Conservation (phyloP, 352 stramenopile genomes). For the Globisporangium perplexum region DNA sequence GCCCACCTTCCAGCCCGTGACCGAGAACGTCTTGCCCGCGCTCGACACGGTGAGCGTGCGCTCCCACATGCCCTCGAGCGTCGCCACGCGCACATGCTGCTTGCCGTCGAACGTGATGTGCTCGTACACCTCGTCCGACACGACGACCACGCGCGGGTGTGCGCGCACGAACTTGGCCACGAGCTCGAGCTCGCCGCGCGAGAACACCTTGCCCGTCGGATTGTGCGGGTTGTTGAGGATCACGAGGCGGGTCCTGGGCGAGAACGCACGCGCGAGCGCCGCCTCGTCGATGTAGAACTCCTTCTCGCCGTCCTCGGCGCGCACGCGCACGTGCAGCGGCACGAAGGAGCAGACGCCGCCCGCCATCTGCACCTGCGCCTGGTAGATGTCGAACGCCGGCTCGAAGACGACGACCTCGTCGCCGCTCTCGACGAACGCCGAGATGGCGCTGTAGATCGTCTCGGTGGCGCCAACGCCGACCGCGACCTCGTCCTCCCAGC, state of each 20-base stretch:
- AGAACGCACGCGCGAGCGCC: slow-evolving; percentile 84
- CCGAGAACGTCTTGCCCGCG: slow-evolving; percentile 90
- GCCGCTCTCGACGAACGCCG: slow-evolving; percentile 89
- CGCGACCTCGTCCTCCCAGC: slow-evolving; percentile 90
- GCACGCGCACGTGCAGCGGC: slow-evolving; percentile 56
- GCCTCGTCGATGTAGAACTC: slow-evolving; percentile 84
- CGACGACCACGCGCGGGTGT: slow-evolving; percentile 88
- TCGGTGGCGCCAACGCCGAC: slow-evolving; percentile 93
- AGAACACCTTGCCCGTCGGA: slow-evolving; percentile 98
- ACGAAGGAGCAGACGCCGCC: slow-evolving; percentile 78
- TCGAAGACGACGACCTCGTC: slow-evolving; percentile 97
- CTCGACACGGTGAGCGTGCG: slow-evolving; percentile 89
- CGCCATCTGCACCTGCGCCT: slow-evolving; percentile 83
- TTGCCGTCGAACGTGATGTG: slow-evolving; percentile 91
- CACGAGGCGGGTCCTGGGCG: slow-evolving; percentile 90
- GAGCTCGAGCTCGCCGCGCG: slow-evolving; percentile 86
- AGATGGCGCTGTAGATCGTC: slow-evolving; percentile 92
- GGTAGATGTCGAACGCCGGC: slow-evolving; percentile 97
- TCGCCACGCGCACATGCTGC: slow-evolving; percentile 64
- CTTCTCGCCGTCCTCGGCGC: slow-evolving; percentile 25
- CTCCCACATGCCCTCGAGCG: slow-evolving; percentile 78
- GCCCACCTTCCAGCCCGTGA: slow-evolving; percentile 92
- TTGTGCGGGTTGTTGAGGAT: slow-evolving; percentile 99
- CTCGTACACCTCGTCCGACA: slow-evolving; percentile 99
- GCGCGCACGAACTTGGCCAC: slow-evolving; percentile 87